Evolutionary conservation across 1,284 basidiomycete genomes (phyloP).

Genomic region (Boletus mariae): DNA sequence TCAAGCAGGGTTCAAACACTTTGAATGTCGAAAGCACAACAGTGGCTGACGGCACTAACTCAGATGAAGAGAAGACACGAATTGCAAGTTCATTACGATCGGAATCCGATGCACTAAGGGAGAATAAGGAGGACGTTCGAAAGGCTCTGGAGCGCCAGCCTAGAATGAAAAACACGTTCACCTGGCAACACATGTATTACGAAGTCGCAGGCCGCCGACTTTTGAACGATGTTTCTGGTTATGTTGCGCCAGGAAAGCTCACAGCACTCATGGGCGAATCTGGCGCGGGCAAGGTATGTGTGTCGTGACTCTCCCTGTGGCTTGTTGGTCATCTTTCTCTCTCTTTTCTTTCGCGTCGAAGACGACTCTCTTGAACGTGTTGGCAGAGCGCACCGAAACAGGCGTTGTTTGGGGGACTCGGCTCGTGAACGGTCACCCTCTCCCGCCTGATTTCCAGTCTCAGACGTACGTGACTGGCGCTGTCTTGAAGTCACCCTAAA

Average conservation of each 20-base stretch:
- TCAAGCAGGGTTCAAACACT: constrained; percentile 40
- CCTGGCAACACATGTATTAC: constrained; percentile 64
- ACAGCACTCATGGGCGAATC: constrained; percentile 79
- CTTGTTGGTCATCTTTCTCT: constrained; percentile 13
- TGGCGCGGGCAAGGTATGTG: constrained; percentile 68
- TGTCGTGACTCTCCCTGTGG: no score
- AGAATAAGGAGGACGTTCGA: constrained; percentile 7
- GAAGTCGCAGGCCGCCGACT: constrained; percentile 58
- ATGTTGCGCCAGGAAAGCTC: constrained; percentile 77
- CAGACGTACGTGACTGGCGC: constrained; percentile 44
- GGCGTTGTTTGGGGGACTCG: constrained; percentile 80
- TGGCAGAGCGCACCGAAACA: constrained; percentile 75
- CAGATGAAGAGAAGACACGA: constrained; percentile 32
- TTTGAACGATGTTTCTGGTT: constrained; percentile 80
- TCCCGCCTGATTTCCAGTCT: constrained; percentile 73
- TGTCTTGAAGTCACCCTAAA: no score
- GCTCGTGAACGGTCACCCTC: constrained; percentile 71
- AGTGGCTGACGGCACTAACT: neutral
- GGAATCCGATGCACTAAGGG: constrained; percentile 25
- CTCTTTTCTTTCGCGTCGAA: constrained; percentile 28
- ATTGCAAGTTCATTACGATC: constrained; percentile 18
- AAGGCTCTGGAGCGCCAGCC: constrained; percentile 19
- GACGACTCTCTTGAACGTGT: constrained; percentile 80
- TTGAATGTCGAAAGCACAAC: constrained; percentile 7
- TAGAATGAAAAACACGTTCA: constrained; percentile 42